Evolutionary conservation across 139 green algal species (phyloP).

Genomic region (Chlamydomonas asymmetrica): DNA sequence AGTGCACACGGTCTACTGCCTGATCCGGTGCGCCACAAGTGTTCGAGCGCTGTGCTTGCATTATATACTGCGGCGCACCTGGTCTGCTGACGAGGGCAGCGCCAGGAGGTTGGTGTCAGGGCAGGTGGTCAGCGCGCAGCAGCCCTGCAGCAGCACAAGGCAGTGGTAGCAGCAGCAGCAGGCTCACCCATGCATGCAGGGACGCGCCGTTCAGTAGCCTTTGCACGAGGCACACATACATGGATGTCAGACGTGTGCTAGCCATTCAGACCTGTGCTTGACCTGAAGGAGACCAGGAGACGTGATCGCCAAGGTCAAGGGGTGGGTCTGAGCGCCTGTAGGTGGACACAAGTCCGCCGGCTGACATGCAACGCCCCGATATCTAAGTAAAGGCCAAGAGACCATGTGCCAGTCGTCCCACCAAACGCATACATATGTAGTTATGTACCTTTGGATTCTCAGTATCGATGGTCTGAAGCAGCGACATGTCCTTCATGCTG

Average conservation of each 20-base stretch:
- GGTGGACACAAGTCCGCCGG: too few relatives aligned
- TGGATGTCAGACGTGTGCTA: neutral
- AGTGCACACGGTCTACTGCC: too few relatives aligned
- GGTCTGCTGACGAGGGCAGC: constrained; percentile 52
- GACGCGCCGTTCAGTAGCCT: neutral
- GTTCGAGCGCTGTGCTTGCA: neutral
- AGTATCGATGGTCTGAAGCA: constrained; percentile 57
- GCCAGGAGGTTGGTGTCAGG: constrained; percentile 63
- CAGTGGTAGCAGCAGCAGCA: neutral
- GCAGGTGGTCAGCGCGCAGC: constrained; percentile 60
- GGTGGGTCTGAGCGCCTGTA: neutral
- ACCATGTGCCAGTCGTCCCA: neutral
- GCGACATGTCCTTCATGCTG: constrained; percentile 56
- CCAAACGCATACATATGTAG: neutral
- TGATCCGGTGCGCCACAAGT: too few relatives aligned
- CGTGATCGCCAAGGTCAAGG: neutral
- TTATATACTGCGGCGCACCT: neutral
- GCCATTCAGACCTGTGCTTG: neutral
- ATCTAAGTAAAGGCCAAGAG: neutral
- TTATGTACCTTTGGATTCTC: constrained; percentile 37
- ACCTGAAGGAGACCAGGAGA: neutral
- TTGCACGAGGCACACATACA: neutral
- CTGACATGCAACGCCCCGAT: neutral
- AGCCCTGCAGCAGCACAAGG: constrained; percentile 40
- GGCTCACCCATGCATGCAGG: neutral